These are phyloP conservation scores for Lyophyllum decastes DNA, from an alignment of 768 basidiomycete genomes.

Conservation along the genomic window DNA sequence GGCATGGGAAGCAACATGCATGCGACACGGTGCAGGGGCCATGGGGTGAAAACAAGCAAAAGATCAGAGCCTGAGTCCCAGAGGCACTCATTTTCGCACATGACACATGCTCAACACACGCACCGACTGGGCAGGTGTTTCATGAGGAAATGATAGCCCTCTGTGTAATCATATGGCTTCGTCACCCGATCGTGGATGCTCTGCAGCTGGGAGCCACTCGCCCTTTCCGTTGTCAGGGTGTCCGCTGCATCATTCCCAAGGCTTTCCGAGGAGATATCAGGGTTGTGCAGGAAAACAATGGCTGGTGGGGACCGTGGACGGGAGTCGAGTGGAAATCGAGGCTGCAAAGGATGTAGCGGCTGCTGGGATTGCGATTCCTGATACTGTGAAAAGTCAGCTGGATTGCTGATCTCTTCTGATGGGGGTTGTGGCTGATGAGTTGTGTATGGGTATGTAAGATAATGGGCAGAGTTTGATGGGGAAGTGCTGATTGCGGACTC, in stretches of 20 bases:
- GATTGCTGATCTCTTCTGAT: conserved; percentile 39
- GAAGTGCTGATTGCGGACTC: conserved; percentile 33
- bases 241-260: conserved; percentile 26
- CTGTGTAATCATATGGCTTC: conserved; percentile 90
- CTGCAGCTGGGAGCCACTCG: conserved; percentile 45
- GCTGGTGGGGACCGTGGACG: conserved; percentile 42
- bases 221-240: conserved; percentile 30
- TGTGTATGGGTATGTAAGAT: conserved; percentile 49
- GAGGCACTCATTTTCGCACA: conserved; percentile 41
- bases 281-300: conserved; percentile 30
- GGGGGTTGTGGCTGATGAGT: conserved; percentile 30
- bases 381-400: conserved; percentile 29
- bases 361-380: conserved; percentile 28
- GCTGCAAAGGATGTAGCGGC: conserved; percentile 47
- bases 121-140: conserved; percentile 85
- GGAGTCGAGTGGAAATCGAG: conserved; percentile 52
- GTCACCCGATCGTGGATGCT: conserved; percentile 68
- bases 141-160: conserved; percentile 97
- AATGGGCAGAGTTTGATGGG: conserved; percentile 38
- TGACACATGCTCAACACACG: conserved; percentile 42
- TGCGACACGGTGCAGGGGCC: conserved; percentile 7
- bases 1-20: conserved; percentile 16
- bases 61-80: conserved; percentile 43
- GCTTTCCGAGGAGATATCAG: conserved; percentile 22
- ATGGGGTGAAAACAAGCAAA: conserved; percentile 25